phyloP scores from a whole-genome alignment of 805 yeast genomes.

The Cyberlindnera suaveolens region DNA sequence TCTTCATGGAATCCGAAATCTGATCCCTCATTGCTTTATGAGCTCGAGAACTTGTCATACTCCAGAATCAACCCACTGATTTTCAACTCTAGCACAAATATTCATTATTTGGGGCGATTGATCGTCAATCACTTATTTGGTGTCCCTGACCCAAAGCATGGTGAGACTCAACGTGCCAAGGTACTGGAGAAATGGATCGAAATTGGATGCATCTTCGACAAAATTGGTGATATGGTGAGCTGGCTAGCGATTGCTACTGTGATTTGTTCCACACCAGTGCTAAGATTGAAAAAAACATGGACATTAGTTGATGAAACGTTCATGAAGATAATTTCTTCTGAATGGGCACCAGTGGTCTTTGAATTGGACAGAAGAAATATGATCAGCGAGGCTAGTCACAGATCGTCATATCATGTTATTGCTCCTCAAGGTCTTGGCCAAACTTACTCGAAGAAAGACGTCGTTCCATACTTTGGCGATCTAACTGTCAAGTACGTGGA shows the following conservation, averaged over 20 bases:
- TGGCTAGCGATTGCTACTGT: constrained; percentile 89
- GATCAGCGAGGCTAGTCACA: constrained; percentile 47
- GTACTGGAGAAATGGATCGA: constrained; percentile 79
- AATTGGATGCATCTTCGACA: constrained; percentile 71
- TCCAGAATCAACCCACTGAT: constrained; percentile 66
- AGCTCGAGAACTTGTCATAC: constrained; percentile 27
- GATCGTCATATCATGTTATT: constrained; percentile 63
- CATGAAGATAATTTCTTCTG: constrained; percentile 57
- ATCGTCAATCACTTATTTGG: constrained; percentile 63
- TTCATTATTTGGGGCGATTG: constrained; percentile 75
- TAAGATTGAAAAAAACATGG: constrained; percentile 76
- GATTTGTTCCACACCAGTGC: constrained; percentile 73
- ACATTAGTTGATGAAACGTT: constrained; percentile 53
- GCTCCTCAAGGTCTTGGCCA: constrained; percentile 86
- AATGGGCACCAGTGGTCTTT: constrained; percentile 91
- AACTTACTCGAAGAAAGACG: constrained; percentile 65
- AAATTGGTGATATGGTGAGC: constrained; percentile 85
- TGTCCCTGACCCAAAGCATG: constrained; percentile 28
- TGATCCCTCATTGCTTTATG: constrained; percentile 72
- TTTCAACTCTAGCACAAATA: constrained; percentile 56
- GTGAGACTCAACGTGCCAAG: constrained; percentile 48
- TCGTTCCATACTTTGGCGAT: constrained; percentile 90
- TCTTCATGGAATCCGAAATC: constrained; percentile 69
- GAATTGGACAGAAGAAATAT: constrained; percentile 77
- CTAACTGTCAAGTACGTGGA: constrained; percentile 41